Evolutionary conservation across 306 rosid species (phyloP).

Genomic region (Dalbergia cultrata): DNA sequence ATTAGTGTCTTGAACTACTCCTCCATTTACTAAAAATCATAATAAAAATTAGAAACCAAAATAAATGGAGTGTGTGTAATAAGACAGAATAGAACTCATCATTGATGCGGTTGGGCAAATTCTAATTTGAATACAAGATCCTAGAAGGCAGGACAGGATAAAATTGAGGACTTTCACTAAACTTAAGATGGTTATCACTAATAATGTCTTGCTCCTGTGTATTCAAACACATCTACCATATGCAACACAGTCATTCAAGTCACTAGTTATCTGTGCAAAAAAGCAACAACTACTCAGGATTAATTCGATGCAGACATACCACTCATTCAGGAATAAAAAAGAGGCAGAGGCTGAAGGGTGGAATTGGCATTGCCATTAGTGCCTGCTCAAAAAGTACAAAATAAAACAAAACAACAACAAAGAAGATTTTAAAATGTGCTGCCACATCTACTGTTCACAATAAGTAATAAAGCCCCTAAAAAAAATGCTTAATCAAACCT

Average conservation of each 20-base stretch:
- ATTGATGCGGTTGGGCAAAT: not conserved
- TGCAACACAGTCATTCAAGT: not conserved
- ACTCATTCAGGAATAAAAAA: constrained; percentile 95
- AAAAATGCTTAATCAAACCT: constrained; percentile 56
- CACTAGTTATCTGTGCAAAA: not conserved
- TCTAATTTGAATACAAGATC: not conserved
- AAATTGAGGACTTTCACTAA: not conserved
- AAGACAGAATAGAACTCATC: constrained; percentile 2
- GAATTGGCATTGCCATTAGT: constrained; percentile 98
- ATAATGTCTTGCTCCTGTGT: not conserved
- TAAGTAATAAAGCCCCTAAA: not conserved
- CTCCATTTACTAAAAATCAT: constrained; percentile 90
- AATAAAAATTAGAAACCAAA: not conserved
- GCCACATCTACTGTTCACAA: not conserved
- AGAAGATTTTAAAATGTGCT: not conserved
- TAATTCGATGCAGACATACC: constrained; percentile 62
- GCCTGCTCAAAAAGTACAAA: constrained; percentile 60
- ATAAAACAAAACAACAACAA: not conserved
- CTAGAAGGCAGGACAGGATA: not conserved
- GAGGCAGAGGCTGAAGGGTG: constrained; percentile 92
- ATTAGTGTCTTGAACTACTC: constrained; percentile 96
- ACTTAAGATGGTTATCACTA: not conserved
- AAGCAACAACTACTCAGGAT: not conserved
- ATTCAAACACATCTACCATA: constrained; percentile 8
- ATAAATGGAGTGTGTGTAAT: not conserved